phyloP scores from a whole-genome alignment of 106 monocot species.

The Hemerocallis citrina region DNA sequence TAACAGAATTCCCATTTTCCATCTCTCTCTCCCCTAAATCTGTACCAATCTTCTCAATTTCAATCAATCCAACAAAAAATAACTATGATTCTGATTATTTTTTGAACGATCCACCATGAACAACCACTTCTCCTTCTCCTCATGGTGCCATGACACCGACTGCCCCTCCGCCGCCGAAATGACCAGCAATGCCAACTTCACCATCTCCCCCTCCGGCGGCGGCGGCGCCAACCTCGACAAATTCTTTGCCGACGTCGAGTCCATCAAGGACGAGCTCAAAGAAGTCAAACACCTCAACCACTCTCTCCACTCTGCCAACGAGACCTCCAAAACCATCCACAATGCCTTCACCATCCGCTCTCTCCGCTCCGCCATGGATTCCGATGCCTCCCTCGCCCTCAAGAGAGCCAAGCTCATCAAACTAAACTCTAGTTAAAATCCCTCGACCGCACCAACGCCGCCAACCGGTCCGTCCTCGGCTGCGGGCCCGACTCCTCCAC shows the following conservation, averaged over 20 bases:
- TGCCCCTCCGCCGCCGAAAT: slow-evolving; percentile 17
- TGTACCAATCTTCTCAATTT: too few relatives aligned
- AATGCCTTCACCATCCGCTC: slow-evolving; percentile 31
- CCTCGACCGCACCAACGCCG: slow-evolving; percentile 65
- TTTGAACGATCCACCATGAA: slow-evolving; percentile 41
- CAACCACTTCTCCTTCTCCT: slow-evolving; percentile 31
- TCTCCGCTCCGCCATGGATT: slow-evolving; percentile 50
- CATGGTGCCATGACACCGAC: not conserved
- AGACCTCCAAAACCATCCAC: slow-evolving; percentile 39
- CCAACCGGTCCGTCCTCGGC: slow-evolving; percentile 46
- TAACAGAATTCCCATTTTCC: too few relatives aligned
- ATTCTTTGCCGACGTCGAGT: slow-evolving; percentile 62
- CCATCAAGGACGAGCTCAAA: slow-evolving; percentile 47
- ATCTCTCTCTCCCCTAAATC: too few relatives aligned
- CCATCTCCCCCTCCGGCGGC: slow-evolving; percentile 1
- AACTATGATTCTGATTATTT: too few relatives aligned
- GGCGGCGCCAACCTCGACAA: slow-evolving; percentile 34
- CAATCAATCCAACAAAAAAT: too few relatives aligned
- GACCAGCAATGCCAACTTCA: not conserved
- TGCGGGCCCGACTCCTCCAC: slow-evolving; percentile 57
- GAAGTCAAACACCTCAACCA: slow-evolving; percentile 36
- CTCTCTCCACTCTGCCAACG: slow-evolving; percentile 39
- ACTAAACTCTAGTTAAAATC: slow-evolving; percentile 54
- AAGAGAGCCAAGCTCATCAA: slow-evolving; percentile 57
- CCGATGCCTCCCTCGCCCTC: slow-evolving; percentile 42